These are phyloP conservation scores for Colletotrichum siamense DNA, from an alignment of 2,329 filamentous ascomycete species.

Conservation along the genomic window DNA sequence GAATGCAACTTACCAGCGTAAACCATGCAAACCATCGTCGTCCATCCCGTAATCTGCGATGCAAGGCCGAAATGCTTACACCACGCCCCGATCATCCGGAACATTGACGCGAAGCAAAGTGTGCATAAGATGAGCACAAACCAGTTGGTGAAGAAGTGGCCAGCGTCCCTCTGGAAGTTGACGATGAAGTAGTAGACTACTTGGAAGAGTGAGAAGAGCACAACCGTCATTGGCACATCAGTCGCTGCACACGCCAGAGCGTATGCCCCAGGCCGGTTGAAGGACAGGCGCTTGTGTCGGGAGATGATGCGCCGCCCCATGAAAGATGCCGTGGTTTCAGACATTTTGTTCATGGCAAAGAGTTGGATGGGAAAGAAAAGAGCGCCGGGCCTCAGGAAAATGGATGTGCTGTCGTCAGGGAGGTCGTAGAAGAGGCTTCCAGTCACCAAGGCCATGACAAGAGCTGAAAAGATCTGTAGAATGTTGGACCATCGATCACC, in stretches of 20 bases:
- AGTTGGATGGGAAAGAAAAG: slow-evolving; percentile 66
- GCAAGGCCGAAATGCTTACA: slow-evolving; percentile 69
- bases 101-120: slow-evolving; percentile 76
- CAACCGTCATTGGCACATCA: slow-evolving; percentile 64
- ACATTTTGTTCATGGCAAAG: slow-evolving; percentile 61
- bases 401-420: slow-evolving; percentile 51
- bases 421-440: slow-evolving; percentile 65
- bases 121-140: slow-evolving; percentile 71
- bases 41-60: slow-evolving; percentile 54
- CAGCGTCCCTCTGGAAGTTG: slow-evolving; percentile 59
- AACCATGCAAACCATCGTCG: slow-evolving; percentile 65
- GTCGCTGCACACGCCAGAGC: slow-evolving; percentile 57
- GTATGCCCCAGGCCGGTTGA: slow-evolving; percentile 58
- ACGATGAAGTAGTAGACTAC: slow-evolving; percentile 63
- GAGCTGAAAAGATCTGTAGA: slow-evolving; percentile 49
- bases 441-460: slow-evolving; percentile 64
- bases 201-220: slow-evolving; percentile 55
- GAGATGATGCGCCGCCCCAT: slow-evolving; percentile 50
- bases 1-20: slow-evolving; percentile 49
- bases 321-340: slow-evolving; percentile 54
- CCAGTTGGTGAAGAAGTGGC: slow-evolving; percentile 78
- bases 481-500: slow-evolving; percentile 53
- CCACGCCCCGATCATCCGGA: slow-evolving; percentile 73
- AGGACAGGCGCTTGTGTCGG: slow-evolving; percentile 52
- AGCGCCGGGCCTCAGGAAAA: slow-evolving; percentile 59